Evolutionary conservation across 352 stramenopile genomes (phyloP).

Genomic region (Phytophthora fragariaefolia): DNA sequence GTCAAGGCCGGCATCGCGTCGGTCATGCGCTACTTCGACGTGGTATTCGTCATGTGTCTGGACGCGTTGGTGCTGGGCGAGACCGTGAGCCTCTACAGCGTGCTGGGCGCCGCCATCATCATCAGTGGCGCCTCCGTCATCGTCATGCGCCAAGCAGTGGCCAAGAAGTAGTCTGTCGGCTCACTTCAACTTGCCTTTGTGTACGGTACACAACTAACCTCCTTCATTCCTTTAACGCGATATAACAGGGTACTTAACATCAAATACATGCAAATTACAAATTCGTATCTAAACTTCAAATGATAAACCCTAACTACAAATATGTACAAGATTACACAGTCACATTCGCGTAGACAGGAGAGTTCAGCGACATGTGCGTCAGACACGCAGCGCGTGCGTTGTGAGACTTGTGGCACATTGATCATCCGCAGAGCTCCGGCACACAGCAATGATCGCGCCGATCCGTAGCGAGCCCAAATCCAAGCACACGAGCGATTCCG

Average conservation of each 20-base stretch:
- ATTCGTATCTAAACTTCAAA: neutral
- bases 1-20: slow-evolving; percentile 67
- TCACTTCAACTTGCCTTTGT: slow-evolving; percentile 7
- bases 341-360: neutral
- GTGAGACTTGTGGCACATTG: slow-evolving; percentile 20
- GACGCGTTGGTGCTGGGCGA: slow-evolving; percentile 60
- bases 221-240: neutral
- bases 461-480: slow-evolving; percentile 12
- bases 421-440: neutral
- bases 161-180: neutral
- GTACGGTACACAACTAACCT: neutral
- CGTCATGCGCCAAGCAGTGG: slow-evolving; percentile 42
- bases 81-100: slow-evolving; percentile 55
- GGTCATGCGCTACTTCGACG: slow-evolving; percentile 76
- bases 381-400: slow-evolving; percentile 1
- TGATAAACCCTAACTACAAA: too few species aligned
- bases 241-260: neutral
- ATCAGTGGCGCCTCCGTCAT: slow-evolving; percentile 54
- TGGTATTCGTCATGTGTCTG: slow-evolving; percentile 69
- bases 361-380: slow-evolving; percentile 9
- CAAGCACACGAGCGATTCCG: too few species aligned
- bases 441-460: slow-evolving; percentile 28
- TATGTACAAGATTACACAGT: neutral
- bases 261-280: neutral
- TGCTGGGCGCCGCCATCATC: slow-evolving; percentile 60